Evolutionary conservation across 176 grass and related monocot species (phyloP).

Genomic region (Eleusine indica): DNA sequence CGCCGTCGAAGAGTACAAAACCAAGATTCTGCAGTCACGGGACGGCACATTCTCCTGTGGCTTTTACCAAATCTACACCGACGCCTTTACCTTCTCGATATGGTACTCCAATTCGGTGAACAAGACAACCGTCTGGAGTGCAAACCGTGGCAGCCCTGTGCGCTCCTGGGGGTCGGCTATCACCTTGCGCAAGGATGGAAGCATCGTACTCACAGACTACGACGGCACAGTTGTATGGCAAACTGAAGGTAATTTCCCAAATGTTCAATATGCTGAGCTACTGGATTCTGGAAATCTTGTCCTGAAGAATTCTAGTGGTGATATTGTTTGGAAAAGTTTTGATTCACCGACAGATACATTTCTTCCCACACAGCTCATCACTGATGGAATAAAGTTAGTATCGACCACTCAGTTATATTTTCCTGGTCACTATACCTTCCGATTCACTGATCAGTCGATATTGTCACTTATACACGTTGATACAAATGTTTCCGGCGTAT

Average conservation of each 20-base stretch:
- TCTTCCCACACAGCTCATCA: slow-evolving; percentile 31
- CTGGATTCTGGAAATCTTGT: slow-evolving; percentile 48
- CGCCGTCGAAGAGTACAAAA: slow-evolving; percentile 22
- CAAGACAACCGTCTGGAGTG: slow-evolving; percentile 36
- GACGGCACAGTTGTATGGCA: slow-evolving; percentile 39
- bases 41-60: slow-evolving; percentile 47
- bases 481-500: slow-evolving; percentile 34
- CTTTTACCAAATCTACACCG: slow-evolving; percentile 27
- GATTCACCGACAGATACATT: slow-evolving; percentile 40
- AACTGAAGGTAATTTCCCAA: neutral
- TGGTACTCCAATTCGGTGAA: slow-evolving; percentile 28
- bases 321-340: slow-evolving; percentile 45
- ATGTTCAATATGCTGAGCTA: slow-evolving; percentile 21
- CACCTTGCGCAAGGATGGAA: slow-evolving; percentile 39
- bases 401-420: slow-evolving; percentile 25
- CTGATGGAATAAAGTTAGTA: slow-evolving; percentile 38
- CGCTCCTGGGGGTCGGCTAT: slow-evolving; percentile 29
- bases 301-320: slow-evolving; percentile 33
- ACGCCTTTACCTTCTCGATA: slow-evolving; percentile 50
- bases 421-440: slow-evolving; percentile 42
- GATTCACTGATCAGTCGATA: slow-evolving; percentile 45
- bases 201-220: slow-evolving; percentile 45
- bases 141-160: slow-evolving; percentile 46
- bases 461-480: slow-evolving; percentile 51
- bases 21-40: slow-evolving; percentile 22